A percentile compares a stretch with the other conserved stretches of the same genome.
Conservation (phyloP, 1,139 yeast genomes). For the Candida dubliniensis region DNA sequence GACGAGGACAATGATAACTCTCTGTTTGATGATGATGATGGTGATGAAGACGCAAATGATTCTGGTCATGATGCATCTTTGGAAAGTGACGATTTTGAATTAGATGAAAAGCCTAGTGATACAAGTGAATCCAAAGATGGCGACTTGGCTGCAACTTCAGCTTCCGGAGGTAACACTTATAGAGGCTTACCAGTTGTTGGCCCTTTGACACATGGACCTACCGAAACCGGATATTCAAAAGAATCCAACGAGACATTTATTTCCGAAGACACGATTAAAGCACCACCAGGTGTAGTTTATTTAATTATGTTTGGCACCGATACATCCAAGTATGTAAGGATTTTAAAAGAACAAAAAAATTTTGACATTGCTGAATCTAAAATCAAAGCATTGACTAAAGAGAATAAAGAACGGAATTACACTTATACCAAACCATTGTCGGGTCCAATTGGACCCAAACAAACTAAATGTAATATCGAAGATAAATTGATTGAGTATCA, state of each 20-base stretch:
- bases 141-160: constrained; percentile 7
- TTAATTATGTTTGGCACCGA: constrained; percentile 74
- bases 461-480: constrained; percentile 76
- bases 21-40: constrained; percentile 8
- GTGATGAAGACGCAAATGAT: constrained; percentile 10
- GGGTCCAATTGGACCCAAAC: constrained; percentile 92
- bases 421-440: constrained; percentile 76
- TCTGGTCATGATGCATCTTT: constrained; percentile 3
- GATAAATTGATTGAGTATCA: constrained; percentile 71
- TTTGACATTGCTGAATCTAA: constrained; percentile 55
- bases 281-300: constrained; percentile 81
- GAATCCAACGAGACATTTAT: constrained; percentile 63
- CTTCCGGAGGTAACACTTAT: constrained; percentile 20
- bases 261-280: constrained; percentile 58
- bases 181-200: constrained; percentile 41
- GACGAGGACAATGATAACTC: constrained; percentile 11
- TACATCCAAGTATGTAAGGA: constrained; percentile 51
- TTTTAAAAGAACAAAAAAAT: constrained; percentile 70
- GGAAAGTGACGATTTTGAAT: constrained; percentile 10
- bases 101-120: constrained; percentile 7
- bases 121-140: constrained; percentile 6
- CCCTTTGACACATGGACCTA: constrained; percentile 40
- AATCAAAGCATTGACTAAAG: constrained; percentile 43
- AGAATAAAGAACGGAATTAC: constrained; percentile 53
- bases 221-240: constrained; percentile 44